These are phyloP conservation scores for Ustilago esculenta DNA, from an alignment of 1,284 basidiomycete species.

Conservation along the genomic window DNA sequence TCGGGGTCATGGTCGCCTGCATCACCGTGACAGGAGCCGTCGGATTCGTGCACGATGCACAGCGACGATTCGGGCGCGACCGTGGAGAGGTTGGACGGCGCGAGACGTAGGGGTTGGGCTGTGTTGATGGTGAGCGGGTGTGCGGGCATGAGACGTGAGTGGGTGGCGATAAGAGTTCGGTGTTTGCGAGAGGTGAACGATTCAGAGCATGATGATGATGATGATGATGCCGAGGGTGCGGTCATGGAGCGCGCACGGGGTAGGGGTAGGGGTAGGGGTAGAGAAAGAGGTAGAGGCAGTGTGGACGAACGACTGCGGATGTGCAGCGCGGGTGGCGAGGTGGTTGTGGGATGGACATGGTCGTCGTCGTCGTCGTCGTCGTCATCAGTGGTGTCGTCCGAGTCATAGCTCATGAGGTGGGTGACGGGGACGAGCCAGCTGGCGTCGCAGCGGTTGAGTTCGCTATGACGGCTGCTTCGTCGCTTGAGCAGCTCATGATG, in stretches of 20 bases:
- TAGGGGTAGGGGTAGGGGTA: no score
- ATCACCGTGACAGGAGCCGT: constrained; percentile 60
- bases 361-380: constrained; percentile 1
- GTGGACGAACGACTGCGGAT: constrained; percentile 22
- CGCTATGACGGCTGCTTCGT: constrained; percentile 37
- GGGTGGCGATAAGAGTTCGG: constrained; percentile 13
- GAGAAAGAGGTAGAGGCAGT: no score
- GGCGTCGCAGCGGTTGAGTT: constrained; percentile 31
- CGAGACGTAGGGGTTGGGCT: constrained; percentile 41
- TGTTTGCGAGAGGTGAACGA: constrained; percentile 18
- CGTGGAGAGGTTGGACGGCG: constrained; percentile 22
- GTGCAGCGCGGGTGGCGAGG: constrained; percentile 5
- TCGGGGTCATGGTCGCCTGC: constrained; percentile 57
- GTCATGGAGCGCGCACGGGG: constrained; percentile 34
- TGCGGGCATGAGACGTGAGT: constrained; percentile 32
- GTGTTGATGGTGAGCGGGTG: constrained; percentile 52
- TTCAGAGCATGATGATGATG: no score
- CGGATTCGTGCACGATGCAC: no score
- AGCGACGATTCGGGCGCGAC: constrained; percentile 5
- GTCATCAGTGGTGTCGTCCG: constrained; percentile 34
- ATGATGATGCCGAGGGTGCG: constrained; percentile 9
- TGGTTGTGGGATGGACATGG: no score
- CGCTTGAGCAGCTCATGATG: constrained; percentile 35
- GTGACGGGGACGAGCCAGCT: constrained; percentile 38
- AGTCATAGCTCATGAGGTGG: constrained; percentile 25